A percentile compares a stretch with the other conserved stretches of the same genome.
Evolutionary conservation across 2,329 filamentous ascomycete genomes (phyloP).

Genomic region (Phialophora verrucosa): DNA sequence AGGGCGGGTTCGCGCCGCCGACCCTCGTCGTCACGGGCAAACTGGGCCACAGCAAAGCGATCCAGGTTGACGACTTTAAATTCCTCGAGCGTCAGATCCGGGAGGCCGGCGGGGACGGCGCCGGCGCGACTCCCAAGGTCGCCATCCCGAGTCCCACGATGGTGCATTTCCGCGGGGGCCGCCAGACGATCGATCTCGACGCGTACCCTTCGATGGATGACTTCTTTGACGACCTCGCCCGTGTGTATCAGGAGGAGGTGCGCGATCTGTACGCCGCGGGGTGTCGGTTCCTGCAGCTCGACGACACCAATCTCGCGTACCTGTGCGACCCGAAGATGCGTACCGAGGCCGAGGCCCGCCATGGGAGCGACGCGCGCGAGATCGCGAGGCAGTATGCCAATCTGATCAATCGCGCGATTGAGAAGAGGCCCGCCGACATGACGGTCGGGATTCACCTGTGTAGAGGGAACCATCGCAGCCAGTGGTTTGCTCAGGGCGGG

Average conservation of each 20-base stretch:
- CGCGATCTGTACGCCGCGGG: slow-evolving; percentile 60
- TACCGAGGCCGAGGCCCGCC: slow-evolving; percentile 58
- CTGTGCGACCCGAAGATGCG: slow-evolving; percentile 64
- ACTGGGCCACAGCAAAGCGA: slow-evolving; percentile 58
- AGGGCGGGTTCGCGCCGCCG: slow-evolving; percentile 55
- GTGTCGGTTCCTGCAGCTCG: slow-evolving; percentile 63
- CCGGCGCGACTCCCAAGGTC: slow-evolving; percentile 51
- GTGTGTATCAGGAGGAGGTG: slow-evolving; percentile 62
- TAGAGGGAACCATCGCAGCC: slow-evolving; percentile 62
- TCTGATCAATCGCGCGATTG: slow-evolving; percentile 62
- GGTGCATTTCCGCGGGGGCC: slow-evolving; percentile 64
- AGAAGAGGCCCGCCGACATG: slow-evolving; percentile 60
- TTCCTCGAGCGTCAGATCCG: slow-evolving; percentile 59
- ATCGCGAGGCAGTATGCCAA: slow-evolving; percentile 60
- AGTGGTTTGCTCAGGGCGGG: slow-evolving; percentile 63
- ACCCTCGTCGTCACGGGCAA: slow-evolving; percentile 61
- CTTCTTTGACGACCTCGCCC: slow-evolving; percentile 62
- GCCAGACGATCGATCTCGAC: slow-evolving; percentile 58
- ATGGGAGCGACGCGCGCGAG: slow-evolving; percentile 54
- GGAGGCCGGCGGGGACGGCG: slow-evolving; percentile 18
- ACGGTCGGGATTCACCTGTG: slow-evolving; percentile 63
- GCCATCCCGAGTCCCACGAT: slow-evolving; percentile 66
- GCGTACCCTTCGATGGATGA: slow-evolving; percentile 62
- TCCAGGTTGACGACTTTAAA: slow-evolving; percentile 63
- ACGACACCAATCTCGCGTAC: slow-evolving; percentile 66